A percentile compares a stretch with the other conserved stretches of the same genome.
Evolutionary conservation across 257 asterid genomes (phyloP).

Genomic region (Ballota nigra): DNA sequence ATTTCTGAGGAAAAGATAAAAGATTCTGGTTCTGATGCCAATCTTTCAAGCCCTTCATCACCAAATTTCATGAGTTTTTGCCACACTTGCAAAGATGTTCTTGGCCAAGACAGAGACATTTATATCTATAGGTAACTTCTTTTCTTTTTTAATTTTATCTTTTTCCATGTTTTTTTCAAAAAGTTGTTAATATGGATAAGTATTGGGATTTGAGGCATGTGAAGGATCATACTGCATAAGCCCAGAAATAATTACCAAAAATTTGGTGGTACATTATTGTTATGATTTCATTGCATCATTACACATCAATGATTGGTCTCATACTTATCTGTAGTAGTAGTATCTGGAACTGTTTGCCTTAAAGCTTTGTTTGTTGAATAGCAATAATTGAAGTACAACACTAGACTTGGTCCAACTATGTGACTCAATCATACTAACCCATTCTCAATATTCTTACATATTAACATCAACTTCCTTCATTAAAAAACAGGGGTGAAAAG

Average conservation of each 20-base stretch:
- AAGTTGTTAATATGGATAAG: neutral
- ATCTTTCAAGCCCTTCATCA: conserved; percentile 23
- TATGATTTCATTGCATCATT: conserved; percentile 19
- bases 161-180: neutral
- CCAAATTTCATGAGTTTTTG: conserved; percentile 51
- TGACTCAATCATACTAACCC: neutral
- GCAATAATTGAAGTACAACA: conserved; percentile 26
- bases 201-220: neutral
- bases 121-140: conserved; percentile 67
- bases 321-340: conserved; percentile 20
- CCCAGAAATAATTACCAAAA: too few species aligned
- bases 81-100: conserved; percentile 46
- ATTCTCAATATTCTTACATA: neutral
- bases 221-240: too few species aligned
- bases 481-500: conserved; percentile 59
- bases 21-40: conserved; percentile 25
- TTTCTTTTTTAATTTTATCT: too few species aligned
- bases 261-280: neutral
- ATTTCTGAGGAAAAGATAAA: conserved; percentile 7
- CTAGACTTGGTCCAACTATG: conserved; percentile 21
- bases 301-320: conserved; percentile 22
- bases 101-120: conserved; percentile 54
- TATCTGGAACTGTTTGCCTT: conserved; percentile 10
- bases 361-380: conserved; percentile 21
- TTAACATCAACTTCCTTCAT: neutral